Evolutionary conservation across 495 filamentous ascomycete genomes (phyloP).

Genomic region (Talaromyces adpressus): DNA sequence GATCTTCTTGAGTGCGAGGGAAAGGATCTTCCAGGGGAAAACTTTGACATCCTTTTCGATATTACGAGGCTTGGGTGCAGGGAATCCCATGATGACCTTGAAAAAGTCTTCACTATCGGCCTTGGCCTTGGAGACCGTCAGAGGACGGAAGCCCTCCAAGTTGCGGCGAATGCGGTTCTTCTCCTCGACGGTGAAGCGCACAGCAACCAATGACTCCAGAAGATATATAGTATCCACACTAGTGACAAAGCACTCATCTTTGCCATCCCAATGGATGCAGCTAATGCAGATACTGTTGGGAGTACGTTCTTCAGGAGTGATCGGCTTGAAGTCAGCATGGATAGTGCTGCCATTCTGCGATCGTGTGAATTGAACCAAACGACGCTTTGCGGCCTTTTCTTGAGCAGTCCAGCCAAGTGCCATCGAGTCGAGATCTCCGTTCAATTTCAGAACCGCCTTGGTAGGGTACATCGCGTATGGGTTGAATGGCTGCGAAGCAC

Average conservation of each 20-base stretch:
- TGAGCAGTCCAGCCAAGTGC: slow-evolving; percentile 68
- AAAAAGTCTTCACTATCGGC: slow-evolving; percentile 91
- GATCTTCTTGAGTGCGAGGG: slow-evolving; percentile 85
- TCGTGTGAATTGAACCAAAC: slow-evolving; percentile 81
- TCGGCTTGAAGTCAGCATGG: slow-evolving; percentile 62
- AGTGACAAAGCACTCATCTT: slow-evolving; percentile 81
- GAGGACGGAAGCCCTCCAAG: slow-evolving; percentile 81
- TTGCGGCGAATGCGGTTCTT: slow-evolving; percentile 97
- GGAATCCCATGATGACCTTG: slow-evolving; percentile 98
- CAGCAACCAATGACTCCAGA: slow-evolving; percentile 77
- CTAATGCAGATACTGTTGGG: slow-evolving; percentile 78
- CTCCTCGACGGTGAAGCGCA: slow-evolving; percentile 86
- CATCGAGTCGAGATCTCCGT: slow-evolving; percentile 80
- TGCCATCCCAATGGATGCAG: slow-evolving; percentile 91
- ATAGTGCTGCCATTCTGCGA: slow-evolving; percentile 70
- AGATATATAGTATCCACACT: slow-evolving; percentile 95
- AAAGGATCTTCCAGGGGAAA: slow-evolving; percentile 85
- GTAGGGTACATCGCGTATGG: slow-evolving; percentile 78
- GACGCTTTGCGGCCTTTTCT: slow-evolving; percentile 66
- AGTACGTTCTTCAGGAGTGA: slow-evolving; percentile 57
- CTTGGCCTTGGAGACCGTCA: slow-evolving; percentile 89
- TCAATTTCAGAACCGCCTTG: slow-evolving; percentile 78
- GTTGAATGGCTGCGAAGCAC: slow-evolving; percentile 54
- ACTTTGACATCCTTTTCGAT: slow-evolving; percentile 99
- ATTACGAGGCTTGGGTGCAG: slow-evolving; percentile 86